Evolutionary conservation across 768 basidiomycete species (phyloP), one percentile per base, ranked within the genome.

Genomic region (Pisolithus tinctorius): DNA sequence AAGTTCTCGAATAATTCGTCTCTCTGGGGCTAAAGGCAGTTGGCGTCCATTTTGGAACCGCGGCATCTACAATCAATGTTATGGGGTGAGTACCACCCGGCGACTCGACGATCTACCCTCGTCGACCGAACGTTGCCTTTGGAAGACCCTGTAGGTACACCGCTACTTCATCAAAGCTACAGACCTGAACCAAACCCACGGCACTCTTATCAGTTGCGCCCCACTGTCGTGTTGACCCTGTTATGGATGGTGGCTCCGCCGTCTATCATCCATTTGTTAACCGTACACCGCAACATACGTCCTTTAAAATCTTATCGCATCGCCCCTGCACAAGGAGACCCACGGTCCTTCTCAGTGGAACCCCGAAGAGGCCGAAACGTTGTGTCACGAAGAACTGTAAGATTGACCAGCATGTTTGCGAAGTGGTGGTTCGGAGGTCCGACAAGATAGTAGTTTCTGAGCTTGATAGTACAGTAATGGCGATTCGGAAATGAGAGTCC

Each of bases 1-100:
- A 81, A 59, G 69, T 79, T 41, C 59, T 80, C 37, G 75, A 77
- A 49, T 76, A 71, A 20, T 51, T 74, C 40, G 48, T 20, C 20
- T 4, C 69, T 78, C 36, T 77, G 72, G 54, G 77, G 77, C 11
- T 1, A 56, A 74, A 76, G 20, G 59, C 67, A 38, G 73, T 77
- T 25, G 71, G 69, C 3, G 54, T 79, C 47, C 77, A 77, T 53
- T 46, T 78, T 17, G 74, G 61, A 51, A 20, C 76, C 13, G 60
- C 29, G 73, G 72, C 20, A 72, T 73, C 6, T 72, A 71, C 55
- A 78, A 8, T 34, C 4, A 34, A 77, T 51, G 77, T 77, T 51
- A 60, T 76, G 16, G 72, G 74, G 71, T 74, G 48, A 17, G 54
- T 47, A 16, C 41, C 7, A 17, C 25, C 29, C 31, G 11, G 10